These are phyloP conservation scores for Epichloe typhina DNA, from an alignment of 2,329 filamentous ascomycete genomes.

Conservation along the genomic window DNA sequence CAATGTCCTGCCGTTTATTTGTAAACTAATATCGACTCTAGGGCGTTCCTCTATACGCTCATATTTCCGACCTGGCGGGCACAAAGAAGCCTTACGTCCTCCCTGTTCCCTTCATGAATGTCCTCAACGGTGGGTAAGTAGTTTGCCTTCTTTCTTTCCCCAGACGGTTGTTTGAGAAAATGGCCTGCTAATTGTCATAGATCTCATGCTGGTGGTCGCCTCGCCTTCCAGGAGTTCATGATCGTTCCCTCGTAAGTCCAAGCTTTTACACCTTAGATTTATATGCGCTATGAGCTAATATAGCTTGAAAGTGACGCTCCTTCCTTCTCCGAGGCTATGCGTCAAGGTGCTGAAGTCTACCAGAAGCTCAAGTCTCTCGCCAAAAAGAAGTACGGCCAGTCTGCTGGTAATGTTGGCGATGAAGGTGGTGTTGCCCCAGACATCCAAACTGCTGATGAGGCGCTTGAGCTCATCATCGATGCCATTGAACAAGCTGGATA, in stretches of 20 bases:
- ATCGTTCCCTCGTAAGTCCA: slow-evolving; percentile 64
- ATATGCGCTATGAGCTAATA: slow-evolving; percentile 5
- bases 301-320: slow-evolving; percentile 51
- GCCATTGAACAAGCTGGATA: slow-evolving; percentile 94
- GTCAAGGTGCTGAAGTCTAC: slow-evolving; percentile 95
- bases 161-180: not conserved
- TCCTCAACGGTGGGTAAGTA: slow-evolving; percentile 61
- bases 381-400: slow-evolving; percentile 99
- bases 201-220: slow-evolving; percentile 92
- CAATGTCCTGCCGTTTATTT: too few relatives aligned
- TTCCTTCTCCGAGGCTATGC: slow-evolving; percentile 89
- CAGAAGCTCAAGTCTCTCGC: slow-evolving; percentile 91
- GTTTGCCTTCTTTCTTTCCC: not conserved
- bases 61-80: slow-evolving; percentile 75
- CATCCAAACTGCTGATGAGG: slow-evolving; percentile 94
- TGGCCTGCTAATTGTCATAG: slow-evolving; percentile 23
- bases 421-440: slow-evolving; percentile 99
- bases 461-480: slow-evolving; percentile 87
- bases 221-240: slow-evolving; percentile 96
- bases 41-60: slow-evolving; percentile 74
- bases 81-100: slow-evolving; percentile 89
- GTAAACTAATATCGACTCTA: slow-evolving; percentile 13
- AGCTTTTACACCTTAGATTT: not conserved
- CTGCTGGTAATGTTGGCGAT: slow-evolving; percentile 96
- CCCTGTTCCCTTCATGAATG: slow-evolving; percentile 87